phyloP scores from a whole-genome alignment of 2,329 filamentous ascomycete genomes.

The Monosporascus ibericus region DNA sequence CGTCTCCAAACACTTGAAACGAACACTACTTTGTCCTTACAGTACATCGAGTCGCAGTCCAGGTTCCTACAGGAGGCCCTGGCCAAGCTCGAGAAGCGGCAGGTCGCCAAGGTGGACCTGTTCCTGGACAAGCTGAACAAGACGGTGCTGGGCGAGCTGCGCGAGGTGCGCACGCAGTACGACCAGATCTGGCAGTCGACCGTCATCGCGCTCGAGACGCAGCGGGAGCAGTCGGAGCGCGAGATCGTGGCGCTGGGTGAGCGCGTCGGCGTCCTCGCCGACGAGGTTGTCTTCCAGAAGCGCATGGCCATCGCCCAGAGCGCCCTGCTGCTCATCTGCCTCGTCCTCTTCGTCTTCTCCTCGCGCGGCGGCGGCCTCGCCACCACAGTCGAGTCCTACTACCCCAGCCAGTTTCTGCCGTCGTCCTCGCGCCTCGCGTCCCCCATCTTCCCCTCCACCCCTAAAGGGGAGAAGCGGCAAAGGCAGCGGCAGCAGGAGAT shows the following conservation, averaged over 20 bases:
- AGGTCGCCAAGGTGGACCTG: conserved; percentile 72
- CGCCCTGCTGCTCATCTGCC: conserved; percentile 76
- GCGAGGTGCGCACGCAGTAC: conserved; percentile 75
- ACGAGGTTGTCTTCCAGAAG: conserved; percentile 83
- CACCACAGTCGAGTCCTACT: conserved; percentile 22
- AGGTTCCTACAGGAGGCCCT: conserved; percentile 84
- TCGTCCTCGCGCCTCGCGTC: conserved; percentile 17
- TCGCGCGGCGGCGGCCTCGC: conserved; percentile 36
- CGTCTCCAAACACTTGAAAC: conserved; percentile 84
- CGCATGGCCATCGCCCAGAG: conserved; percentile 91
- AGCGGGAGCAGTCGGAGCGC: conserved; percentile 75
- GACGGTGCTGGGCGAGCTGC: conserved; percentile 77
- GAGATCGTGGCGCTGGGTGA: conserved; percentile 78
- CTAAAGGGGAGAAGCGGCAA: conserved; percentile 7
- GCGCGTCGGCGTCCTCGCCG: conserved; percentile 81
- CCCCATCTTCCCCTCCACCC: conserved; percentile 21
- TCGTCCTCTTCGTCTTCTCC: conserved; percentile 79
- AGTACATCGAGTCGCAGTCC: conserved; percentile 96
- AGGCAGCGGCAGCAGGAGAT: background rate
- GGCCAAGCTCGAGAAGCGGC: conserved; percentile 77
- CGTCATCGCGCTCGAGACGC: conserved; percentile 81
- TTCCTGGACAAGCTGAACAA: conserved; percentile 83
- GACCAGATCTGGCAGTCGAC: conserved; percentile 97
- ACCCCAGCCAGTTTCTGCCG: conserved; percentile 21
- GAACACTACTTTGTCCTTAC: conserved; percentile 85